Percentiles rank a stretch among this genome's conserved stretches.
These are phyloP conservation scores for Blumeriella jaapii DNA, from an alignment of 2,329 filamentous ascomycete species.

Conservation along the genomic window DNA sequence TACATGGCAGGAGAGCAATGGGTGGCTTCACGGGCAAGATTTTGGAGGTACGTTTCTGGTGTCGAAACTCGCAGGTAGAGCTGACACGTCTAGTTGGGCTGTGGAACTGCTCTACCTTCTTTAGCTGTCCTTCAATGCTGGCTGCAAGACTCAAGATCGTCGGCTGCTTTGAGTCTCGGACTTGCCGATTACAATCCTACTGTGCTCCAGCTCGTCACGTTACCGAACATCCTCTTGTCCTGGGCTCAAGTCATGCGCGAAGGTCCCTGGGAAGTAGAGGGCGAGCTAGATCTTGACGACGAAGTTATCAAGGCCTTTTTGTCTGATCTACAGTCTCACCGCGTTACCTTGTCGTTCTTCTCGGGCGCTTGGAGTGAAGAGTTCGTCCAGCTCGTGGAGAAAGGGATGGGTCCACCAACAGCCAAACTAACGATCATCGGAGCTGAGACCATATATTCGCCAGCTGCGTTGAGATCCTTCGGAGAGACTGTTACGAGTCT, in stretches of 20 bases:
- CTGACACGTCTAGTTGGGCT: constrained; percentile 49
- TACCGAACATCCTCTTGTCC: constrained; percentile 65
- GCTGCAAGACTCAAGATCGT: constrained; percentile 22
- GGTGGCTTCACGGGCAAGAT: constrained; percentile 13
- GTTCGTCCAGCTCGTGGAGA: constrained; percentile 46
- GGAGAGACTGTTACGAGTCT: constrained; percentile 52
- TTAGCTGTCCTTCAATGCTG: constrained; percentile 57
- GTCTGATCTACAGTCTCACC: constrained; percentile 35
- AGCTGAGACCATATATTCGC: constrained; percentile 76
- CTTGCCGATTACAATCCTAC: constrained; percentile 72
- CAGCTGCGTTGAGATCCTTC: constrained; percentile 57
- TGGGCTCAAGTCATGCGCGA: constrained; percentile 35
- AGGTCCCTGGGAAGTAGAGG: constrained; percentile 21
- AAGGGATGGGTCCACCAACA: constrained; percentile 19
- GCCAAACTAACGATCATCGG: constrained; percentile 45
- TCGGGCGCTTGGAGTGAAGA: constrained; percentile 64
- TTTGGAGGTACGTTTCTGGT: constrained; percentile 22
- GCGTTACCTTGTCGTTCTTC: constrained; percentile 52
- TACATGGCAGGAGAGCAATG: constrained; percentile 11
- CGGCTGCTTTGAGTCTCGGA: constrained; percentile 26
- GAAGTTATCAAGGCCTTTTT: constrained; percentile 49
- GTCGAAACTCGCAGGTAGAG: background rate
- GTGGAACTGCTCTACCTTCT: constrained; percentile 64
- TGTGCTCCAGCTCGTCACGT: constrained; percentile 65
- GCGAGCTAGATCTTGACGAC: constrained; percentile 25